These are phyloP conservation scores for Pisolithus marmoratus DNA, from an alignment of 768 basidiomycete species.

Conservation along the genomic window DNA sequence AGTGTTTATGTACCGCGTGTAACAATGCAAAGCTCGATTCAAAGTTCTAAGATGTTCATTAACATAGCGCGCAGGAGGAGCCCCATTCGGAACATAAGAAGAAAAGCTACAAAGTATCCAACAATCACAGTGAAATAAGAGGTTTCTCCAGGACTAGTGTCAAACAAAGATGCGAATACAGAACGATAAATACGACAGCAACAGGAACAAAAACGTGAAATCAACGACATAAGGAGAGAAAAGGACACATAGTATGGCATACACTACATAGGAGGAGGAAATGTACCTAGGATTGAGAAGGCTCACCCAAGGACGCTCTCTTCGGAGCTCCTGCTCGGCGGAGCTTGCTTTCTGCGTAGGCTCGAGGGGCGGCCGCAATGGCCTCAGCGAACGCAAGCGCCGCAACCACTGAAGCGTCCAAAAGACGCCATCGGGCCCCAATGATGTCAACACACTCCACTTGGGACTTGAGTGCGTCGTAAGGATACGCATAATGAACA, in stretches of 20 bases:
- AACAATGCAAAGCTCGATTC: no score
- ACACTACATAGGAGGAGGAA: no score
- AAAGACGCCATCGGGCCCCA: slow-evolving; percentile 49
- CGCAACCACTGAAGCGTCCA: slow-evolving; percentile 48
- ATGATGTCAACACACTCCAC: slow-evolving; percentile 46
- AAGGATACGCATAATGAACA: slow-evolving; percentile 54
- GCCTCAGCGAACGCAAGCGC: slow-evolving; percentile 69
- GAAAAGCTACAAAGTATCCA: no score
- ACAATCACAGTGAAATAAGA: neutral
- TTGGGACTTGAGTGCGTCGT: slow-evolving; percentile 17
- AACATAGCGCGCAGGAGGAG: no score
- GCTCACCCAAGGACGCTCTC: slow-evolving; percentile 18
- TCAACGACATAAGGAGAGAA: no score
- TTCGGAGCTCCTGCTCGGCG: slow-evolving; percentile 19
- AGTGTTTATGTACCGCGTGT: no score
- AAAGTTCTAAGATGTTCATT: no score
- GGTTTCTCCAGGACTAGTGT: neutral
- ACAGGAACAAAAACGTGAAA: neutral
- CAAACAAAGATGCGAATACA: neutral
- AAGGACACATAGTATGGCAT: no score
- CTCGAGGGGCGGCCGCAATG: slow-evolving; percentile 42
- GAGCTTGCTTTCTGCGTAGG: slow-evolving; percentile 26
- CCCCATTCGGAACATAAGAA: no score
- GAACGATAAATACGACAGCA: neutral
- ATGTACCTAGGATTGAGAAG: slow-evolving; percentile 1